Evolutionary conservation across 176 grass and related monocot species (phyloP), one percentile per base, ranked within the genome.

Genomic region (Neostapfia colusana): DNA sequence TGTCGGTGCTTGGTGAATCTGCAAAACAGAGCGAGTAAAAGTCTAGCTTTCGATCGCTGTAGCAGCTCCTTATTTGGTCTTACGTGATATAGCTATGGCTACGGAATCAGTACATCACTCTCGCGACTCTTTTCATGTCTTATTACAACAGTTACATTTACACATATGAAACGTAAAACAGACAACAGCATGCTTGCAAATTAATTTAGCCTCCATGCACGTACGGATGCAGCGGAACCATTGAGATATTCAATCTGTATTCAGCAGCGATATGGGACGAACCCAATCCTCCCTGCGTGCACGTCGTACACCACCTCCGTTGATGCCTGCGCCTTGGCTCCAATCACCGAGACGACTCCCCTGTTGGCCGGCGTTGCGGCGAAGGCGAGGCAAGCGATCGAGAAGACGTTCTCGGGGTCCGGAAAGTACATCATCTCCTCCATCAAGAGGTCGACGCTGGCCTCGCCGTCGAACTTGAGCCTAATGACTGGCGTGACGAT

Each of bases 331-430:
- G 50, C 62, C 60, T 43, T 10, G 60, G 1, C 39, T 5, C 82
- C 82, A 25, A 84, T 55, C 18, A 72, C 57, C 5, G 74, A 17
- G 7, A 12, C 65, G 0, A 0, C 16, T 0, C 20, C 10, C 2
- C 0, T 17, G 6, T 9, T 0, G 7, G 13, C 0, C 31, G 55
- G 69, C 34, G 1, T 2, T 14, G 56, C 31, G 0, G 34, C 66
- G 36, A 84, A 84, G 8, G 82, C 82, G 12, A 78, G 82, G 65
- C 82, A 84, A 0, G 34, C 82, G 43, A 84, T 9, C 7, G 82
- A 78, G 74, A 84, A 78, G 35, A 8, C 0, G 57, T 54, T 44
- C 0, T 0, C 1, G 6, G 15, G 56, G 10, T 77, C 55, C 5
- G 45, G 0, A 56, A 78, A 84, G 44, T 64, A 78, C 66, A 78